A percentile compares a stretch with the other conserved stretches of the same genome.
Evolutionary conservation across 2,329 filamentous ascomycete genomes (phyloP).

Genomic region (Fusarium temperatum): DNA sequence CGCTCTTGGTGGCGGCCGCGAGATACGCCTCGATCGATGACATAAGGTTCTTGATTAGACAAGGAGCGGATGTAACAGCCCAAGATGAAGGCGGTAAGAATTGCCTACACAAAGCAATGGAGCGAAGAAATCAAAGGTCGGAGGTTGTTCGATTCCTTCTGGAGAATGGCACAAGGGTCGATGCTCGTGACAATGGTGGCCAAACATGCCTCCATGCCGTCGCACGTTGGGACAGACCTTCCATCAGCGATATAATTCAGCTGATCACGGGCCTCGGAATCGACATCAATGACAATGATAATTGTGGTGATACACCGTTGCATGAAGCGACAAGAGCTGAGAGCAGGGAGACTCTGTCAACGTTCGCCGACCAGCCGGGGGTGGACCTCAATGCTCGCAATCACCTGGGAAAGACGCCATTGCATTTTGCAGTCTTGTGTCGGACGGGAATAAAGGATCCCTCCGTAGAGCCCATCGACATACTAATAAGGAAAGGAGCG

Average conservation of each 20-base stretch:
- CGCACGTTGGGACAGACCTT: no score
- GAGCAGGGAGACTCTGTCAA: rapidly evolving
- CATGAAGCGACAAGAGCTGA: no score
- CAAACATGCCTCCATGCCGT: neutral
- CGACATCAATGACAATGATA: rapidly evolving
- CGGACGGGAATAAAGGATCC: no score
- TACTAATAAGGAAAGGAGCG: neutral
- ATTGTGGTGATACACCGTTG: no score
- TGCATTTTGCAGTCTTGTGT: neutral
- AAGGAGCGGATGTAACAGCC: neutral
- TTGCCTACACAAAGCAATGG: rapidly evolving
- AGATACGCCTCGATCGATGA: no score
- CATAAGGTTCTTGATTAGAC: rapidly evolving
- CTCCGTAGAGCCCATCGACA: no score
- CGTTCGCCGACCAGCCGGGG: rapidly evolving
- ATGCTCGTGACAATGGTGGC: rapidly evolving
- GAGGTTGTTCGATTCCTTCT: neutral
- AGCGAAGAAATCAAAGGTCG: no score
- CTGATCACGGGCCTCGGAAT: rapidly evolving
- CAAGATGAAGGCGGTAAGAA: rapidly evolving
- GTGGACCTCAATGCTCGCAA: neutral
- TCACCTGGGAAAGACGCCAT: rapidly evolving
- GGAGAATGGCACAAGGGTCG: rapidly evolving
- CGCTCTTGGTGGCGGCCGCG: no score
- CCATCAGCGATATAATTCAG: no score